Conservation (phyloP, 2,329 filamentous ascomycete species). For the Penicillium sumatraense region DNA sequence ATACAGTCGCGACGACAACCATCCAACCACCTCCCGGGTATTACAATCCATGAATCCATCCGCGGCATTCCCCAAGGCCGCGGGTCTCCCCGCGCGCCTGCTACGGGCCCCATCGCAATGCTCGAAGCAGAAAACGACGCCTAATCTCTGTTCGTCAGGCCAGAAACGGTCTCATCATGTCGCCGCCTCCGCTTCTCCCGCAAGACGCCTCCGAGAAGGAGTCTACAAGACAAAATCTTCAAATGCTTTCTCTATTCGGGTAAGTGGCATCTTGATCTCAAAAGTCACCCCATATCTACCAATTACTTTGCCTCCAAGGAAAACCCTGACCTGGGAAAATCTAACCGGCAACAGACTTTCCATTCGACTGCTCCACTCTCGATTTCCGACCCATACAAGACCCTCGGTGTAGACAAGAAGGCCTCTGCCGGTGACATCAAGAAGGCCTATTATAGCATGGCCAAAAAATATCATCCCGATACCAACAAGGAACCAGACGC, state of each 20-base stretch:
- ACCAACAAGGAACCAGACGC: slow-evolving; percentile 95
- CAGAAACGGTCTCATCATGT: slow-evolving; percentile 44
- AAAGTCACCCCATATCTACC: not conserved
- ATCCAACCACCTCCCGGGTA: slow-evolving; percentile 19
- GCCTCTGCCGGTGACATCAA: slow-evolving; percentile 91
- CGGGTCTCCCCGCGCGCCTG: slow-evolving; percentile 48
- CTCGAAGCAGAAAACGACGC: slow-evolving; percentile 38
- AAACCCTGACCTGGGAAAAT: too few relatives aligned
- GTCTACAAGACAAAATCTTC: slow-evolving; percentile 30
- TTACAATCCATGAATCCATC: slow-evolving; percentile 45
- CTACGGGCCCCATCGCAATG: slow-evolving; percentile 47
- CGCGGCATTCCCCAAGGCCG: slow-evolving; percentile 47
- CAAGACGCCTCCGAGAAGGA: slow-evolving; percentile 33
- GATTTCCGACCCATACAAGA: slow-evolving; percentile 82
- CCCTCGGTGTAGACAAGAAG: slow-evolving; percentile 80
- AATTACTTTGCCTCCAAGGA: not conserved
- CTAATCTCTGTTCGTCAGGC: slow-evolving; percentile 34
- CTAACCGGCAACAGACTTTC: slow-evolving; percentile 40
- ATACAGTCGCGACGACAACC: slow-evolving; percentile 7
- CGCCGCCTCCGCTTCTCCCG: slow-evolving; percentile 28
- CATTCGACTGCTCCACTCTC: slow-evolving; percentile 61
- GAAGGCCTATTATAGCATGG: slow-evolving; percentile 95
- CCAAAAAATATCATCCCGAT: slow-evolving; percentile 97
- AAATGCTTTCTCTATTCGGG: slow-evolving; percentile 33
- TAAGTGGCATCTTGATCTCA: slow-evolving; percentile 26